Evolutionary conservation across 2,329 filamentous ascomycete species (phyloP).

Genomic region (Xylaria sp.): DNA sequence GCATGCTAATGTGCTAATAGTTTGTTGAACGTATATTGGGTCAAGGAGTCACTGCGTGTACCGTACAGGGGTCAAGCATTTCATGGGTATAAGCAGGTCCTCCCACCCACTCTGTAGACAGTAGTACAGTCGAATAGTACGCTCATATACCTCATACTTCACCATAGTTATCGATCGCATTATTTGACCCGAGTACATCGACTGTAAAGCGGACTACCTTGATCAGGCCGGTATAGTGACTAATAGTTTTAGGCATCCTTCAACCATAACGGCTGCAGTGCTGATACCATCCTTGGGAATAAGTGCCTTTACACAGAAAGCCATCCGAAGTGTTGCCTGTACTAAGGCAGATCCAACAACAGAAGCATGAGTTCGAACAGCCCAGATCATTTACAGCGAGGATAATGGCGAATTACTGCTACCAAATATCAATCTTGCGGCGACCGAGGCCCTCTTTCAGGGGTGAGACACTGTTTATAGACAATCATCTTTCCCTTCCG

Average conservation of each 20-base stretch:
- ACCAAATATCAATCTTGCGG: background rate
- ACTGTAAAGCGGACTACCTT: background rate
- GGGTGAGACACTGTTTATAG: background rate
- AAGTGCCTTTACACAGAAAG: background rate
- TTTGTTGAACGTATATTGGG: too few species aligned
- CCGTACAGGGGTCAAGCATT: too few species aligned
- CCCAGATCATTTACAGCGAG: background rate
- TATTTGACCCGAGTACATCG: conserved; percentile 1
- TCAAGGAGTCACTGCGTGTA: too few species aligned
- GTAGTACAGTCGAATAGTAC: too few species aligned
- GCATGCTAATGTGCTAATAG: background rate
- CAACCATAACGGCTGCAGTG: background rate
- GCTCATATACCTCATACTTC: too few species aligned
- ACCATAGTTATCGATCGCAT: background rate
- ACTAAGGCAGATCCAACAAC: background rate
- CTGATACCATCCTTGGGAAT: background rate
- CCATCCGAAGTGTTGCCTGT: background rate
- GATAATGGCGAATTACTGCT: background rate
- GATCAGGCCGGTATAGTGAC: background rate
- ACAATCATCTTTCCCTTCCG: background rate
- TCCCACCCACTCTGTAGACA: too few species aligned
- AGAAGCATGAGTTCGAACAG: background rate
- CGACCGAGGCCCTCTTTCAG: background rate
- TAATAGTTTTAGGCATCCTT: background rate
- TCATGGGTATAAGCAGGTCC: too few species aligned